A percentile compares a stretch with the other conserved stretches of the same genome.
Conservation (phyloP, 1,284 basidiomycete species). For the Melanopsichium pennsylvanicum region DNA sequence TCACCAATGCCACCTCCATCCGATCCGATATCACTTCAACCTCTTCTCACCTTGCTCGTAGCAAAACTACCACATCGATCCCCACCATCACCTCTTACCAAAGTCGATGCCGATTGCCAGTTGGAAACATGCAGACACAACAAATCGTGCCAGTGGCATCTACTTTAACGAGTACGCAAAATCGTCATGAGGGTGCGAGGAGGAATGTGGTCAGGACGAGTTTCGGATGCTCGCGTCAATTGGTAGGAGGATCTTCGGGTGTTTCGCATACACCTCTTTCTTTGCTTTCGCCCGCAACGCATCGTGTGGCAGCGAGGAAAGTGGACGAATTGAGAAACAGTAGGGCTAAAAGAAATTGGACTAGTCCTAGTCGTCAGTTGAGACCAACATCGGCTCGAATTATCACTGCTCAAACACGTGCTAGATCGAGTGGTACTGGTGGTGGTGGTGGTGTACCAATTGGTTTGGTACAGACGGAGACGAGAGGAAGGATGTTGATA, state of each 20-base stretch:
- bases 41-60: not conserved
- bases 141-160: too few species aligned
- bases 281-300: constrained; percentile 37
- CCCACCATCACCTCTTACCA: not conserved
- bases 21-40: not conserved
- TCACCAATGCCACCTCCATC: constrained; percentile 21
- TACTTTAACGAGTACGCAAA: too few species aligned
- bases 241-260: constrained; percentile 21
- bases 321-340: constrained; percentile 24
- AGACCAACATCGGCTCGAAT: too few species aligned
- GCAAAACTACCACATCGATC: not conserved
- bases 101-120: too few species aligned
- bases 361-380: constrained; percentile 14
- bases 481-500: too few species aligned
- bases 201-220: not conserved
- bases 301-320: constrained; percentile 13
- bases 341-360: constrained; percentile 22
- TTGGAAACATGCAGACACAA: too few species aligned
- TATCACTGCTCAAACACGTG: too few species aligned
- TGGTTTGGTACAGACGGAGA: too few species aligned
- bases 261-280: constrained; percentile 40
- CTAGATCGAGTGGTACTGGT: too few species aligned
- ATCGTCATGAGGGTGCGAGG: too few species aligned
- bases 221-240: constrained; percentile 7
- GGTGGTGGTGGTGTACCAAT: too few species aligned